Base-by-base conservation (phyloP, 1,284 basidiomycete genomes). In the Ustilago esculenta region DNA sequence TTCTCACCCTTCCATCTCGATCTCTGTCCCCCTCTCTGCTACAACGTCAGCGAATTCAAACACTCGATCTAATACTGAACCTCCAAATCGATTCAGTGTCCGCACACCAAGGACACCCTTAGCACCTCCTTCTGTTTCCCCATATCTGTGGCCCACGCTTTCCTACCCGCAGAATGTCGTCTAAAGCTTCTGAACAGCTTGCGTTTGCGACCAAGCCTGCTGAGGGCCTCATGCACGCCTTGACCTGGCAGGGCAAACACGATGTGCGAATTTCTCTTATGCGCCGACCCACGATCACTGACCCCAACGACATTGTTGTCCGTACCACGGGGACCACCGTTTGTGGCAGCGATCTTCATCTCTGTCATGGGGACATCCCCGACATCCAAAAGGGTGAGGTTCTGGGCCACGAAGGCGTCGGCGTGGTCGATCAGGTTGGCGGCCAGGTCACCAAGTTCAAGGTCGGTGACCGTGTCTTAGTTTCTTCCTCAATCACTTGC, bases 401-500 rank as follows among this genome's bases (percentile, higher is more conserved):
- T 17, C 52, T 77, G 7, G 77, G 77, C 34, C 76, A 80, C 60
- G 77, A 80, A 35, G 74, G 73, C 32, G 71, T 76, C 2, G 76
- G 78, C 39, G 32, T 75, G 24, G 64, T 80, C 50, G 59, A 72
- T 2, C 60, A 73, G 35, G 75, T 79, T 34, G 77, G 75, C 36
- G 40, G 60, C 3, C 40, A 47, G 12, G 61, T 79, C 11, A 65
- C 50, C 40, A 50, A 55, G n/a, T 43, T 76, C 54, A 68, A 69
- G 54, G 41, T 46, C 1, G 76, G 76, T 27, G 77, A 75, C 46
- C 67, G 73, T 20, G 78, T 76, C 11, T 72, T 91, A 12, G 86
- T 87, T 0, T 88, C 87, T 0, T 92, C 91, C 87, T 89, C 91
- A 73, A 88, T 90, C 50, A 88, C 88, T 0, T 92, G 90, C 73